Evolutionary conservation across 306 rosid species (phyloP), one percentile per base, ranked within the genome.

Genomic region (Prunus armeniaca): DNA sequence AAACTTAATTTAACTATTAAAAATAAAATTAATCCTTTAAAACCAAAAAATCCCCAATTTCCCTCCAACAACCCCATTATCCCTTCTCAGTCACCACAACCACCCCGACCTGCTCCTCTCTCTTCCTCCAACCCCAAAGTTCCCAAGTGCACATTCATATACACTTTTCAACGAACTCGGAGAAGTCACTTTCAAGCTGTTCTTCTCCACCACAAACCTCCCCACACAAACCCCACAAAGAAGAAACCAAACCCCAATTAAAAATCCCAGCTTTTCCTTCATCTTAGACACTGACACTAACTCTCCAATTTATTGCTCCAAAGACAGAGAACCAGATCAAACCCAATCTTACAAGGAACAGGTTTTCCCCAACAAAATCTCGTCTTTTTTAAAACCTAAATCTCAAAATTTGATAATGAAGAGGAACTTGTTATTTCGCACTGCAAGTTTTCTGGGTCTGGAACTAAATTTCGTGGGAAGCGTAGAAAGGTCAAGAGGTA

Each of bases 221-320:
- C 25, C 1, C 25, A 24, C 25, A 24, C 25, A 0, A 24, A 24
- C 25, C 25, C 25, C 25, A 24, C 25, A 24, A 24, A 24, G 25
- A 24, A 24, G 25, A 24, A 24, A 24, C 25, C 25, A 24, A 24
- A 24, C 25, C 25, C 81, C 72, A 12, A 82, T 46, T 65, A 85
- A 79, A 80, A 86, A 2, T 68, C 80, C 76, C 12, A 87, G 27
- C 80, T 79, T 86, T 77, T 18, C 80, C 55, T 72, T 83, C 97
- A 87, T 83, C 18, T 27, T 64, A 30, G 61, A 15, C 50, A 58
- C 76, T 20, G 56, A 62, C 47, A 71, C 77, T 55, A 30, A 62
- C 47, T 51, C 76, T 45, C 63, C 60, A 27, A 34, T 58, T 27
- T 32, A 30, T 41, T 30, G 18, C 19, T 25, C 66, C 15, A 76